phyloP scores from a whole-genome alignment of 2,329 filamentous ascomycete species.

The Penicillium freii region DNA sequence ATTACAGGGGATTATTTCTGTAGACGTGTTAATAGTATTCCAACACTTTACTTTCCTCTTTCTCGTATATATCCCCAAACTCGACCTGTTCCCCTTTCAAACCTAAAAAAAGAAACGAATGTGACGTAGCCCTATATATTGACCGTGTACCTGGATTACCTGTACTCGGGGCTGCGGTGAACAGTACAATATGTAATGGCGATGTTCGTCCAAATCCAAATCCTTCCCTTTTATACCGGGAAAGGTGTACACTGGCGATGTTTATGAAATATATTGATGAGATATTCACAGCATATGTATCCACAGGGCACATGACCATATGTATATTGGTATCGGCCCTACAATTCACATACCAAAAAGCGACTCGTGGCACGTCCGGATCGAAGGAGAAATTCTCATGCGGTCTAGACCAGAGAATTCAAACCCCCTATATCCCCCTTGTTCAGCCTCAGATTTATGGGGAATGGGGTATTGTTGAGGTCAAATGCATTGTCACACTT shows the following conservation, averaged over 20 bases:
- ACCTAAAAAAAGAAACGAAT: background rate
- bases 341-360: background rate
- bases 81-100: background rate
- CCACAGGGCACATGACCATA: background rate
- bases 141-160: background rate
- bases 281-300: background rate
- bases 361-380: background rate
- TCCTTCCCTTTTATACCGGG: background rate
- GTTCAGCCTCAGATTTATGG: background rate
- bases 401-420: slow-evolving; percentile 4
- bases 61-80: too few species aligned
- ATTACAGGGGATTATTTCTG: too few species aligned
- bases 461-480: background rate
- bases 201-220: background rate
- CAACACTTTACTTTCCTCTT: too few species aligned
- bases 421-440: slow-evolving; percentile 1
- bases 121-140: background rate
- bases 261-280: too few species aligned
- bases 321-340: background rate
- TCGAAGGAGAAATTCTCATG: background rate
- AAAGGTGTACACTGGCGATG: background rate
- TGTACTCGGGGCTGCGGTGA: background rate
- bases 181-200: background rate
- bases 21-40: too few species aligned
- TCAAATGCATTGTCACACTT: background rate